Evolutionary conservation across 106 monocot species (phyloP).

Genomic region (Platanthera zijinensis): DNA sequence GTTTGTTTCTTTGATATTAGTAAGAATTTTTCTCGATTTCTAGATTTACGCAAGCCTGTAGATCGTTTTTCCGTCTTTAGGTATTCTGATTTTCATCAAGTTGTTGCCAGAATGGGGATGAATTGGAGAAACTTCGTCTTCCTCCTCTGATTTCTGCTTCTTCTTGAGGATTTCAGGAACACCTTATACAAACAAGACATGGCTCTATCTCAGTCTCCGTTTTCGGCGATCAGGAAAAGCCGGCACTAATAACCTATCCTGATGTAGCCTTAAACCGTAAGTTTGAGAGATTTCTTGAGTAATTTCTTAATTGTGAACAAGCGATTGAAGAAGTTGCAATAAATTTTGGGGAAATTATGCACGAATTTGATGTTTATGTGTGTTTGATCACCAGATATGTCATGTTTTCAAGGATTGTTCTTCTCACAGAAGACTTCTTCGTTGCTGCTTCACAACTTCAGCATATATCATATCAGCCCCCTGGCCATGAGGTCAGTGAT

Average conservation of each 20-base stretch:
- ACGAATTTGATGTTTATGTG: background rate
- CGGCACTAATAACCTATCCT: constrained; percentile 81
- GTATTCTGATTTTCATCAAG: background rate
- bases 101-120: background rate
- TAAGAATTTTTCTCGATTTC: background rate
- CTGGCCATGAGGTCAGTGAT: constrained; percentile 80
- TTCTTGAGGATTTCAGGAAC: constrained; percentile 39
- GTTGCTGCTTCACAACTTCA: constrained; percentile 78
- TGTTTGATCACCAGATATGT: constrained; percentile 44
- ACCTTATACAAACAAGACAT: constrained; percentile 47
- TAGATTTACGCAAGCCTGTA: background rate
- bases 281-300: constrained; percentile 4
- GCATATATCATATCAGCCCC: constrained; percentile 85
- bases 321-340: background rate
- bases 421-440: constrained; percentile 65
- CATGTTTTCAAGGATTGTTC: constrained; percentile 87
- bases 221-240: constrained; percentile 77
- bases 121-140: background rate
- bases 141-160: background rate
- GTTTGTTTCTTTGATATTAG: background rate
- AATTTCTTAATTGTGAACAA: background rate
- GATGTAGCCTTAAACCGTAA: constrained; percentile 80
- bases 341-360: no score
- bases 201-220: constrained; percentile 61
- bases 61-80: background rate